phyloP scores from a whole-genome alignment of 225 moss, liverwort and hornwort genomes.

The Physcomitrium patens region DNA sequence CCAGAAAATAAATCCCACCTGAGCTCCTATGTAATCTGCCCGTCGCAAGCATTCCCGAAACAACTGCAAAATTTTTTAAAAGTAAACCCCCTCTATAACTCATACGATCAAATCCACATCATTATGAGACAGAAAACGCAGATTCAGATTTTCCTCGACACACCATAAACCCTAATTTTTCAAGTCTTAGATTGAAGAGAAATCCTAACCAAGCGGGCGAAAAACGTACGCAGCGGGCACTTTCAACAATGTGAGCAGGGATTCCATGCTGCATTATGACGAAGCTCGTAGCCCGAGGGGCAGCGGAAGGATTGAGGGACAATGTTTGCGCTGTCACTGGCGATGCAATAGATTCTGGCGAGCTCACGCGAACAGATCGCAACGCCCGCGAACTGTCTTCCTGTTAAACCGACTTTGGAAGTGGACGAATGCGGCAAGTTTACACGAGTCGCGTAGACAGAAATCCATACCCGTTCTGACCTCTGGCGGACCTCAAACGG shows the following conservation, averaged over 20 bases:
- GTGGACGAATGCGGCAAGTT: too few species aligned
- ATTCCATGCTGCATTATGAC: constrained; percentile 73
- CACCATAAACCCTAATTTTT: not conserved
- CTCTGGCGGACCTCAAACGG: too few species aligned
- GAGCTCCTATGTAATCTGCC: constrained; percentile 75
- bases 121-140: not conserved
- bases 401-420: too few species aligned
- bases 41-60: constrained; percentile 89
- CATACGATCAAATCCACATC: not conserved
- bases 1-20: constrained; percentile 43
- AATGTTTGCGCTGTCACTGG: too few species aligned
- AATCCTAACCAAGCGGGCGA: too few species aligned
- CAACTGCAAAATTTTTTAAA: constrained; percentile 65
- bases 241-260: constrained; percentile 78
- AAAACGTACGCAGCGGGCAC: constrained; percentile 73
- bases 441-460: too few species aligned
- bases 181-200: too few species aligned
- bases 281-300: not conserved
- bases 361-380: too few species aligned
- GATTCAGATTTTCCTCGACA: not conserved
- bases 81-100: not conserved
- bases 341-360: too few species aligned
- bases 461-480: too few species aligned
- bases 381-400: too few species aligned
- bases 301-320: too few species aligned